These are phyloP conservation scores for Aspergillus sclerotialis DNA, from an alignment of 2,329 filamentous ascomycete genomes.

Conservation along the genomic window DNA sequence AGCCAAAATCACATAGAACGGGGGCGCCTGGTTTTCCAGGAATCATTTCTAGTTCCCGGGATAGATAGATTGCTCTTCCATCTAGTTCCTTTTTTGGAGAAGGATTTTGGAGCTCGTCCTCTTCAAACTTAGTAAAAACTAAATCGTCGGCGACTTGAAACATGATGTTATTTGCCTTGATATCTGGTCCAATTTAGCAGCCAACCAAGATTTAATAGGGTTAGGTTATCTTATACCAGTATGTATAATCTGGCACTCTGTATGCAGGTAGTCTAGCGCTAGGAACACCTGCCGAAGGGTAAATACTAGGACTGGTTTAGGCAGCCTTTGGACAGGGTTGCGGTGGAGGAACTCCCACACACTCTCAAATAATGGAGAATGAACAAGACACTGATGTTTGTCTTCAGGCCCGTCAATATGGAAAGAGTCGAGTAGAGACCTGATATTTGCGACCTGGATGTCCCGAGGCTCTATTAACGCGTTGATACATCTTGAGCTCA, in stretches of 20 bases:
- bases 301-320: conserved; percentile 26
- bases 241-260: conserved; percentile 40
- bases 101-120: conserved; percentile 34
- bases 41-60: conserved; percentile 31
- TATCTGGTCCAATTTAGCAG: too few species aligned
- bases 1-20: conserved; percentile 46
- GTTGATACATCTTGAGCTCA: conserved; percentile 40
- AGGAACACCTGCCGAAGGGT: conserved; percentile 36
- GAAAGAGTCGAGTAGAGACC: conserved; percentile 28
- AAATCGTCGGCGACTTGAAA: conserved; percentile 35
- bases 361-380: conserved; percentile 40
- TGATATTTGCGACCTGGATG: conserved; percentile 26
- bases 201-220: too few species aligned
- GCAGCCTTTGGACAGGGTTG: conserved; percentile 34
- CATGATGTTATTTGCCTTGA: conserved; percentile 45
- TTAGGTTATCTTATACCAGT: too few species aligned
- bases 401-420: conserved; percentile 21
- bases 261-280: conserved; percentile 42
- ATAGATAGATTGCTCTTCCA: conserved; percentile 39
- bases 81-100: conserved; percentile 37
- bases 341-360: conserved; percentile 32
- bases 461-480: conserved; percentile 20
- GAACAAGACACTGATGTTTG: conserved; percentile 30
- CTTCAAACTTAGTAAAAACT: conserved; percentile 34
- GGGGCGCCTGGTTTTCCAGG: conserved; percentile 26